Evolutionary conservation across 768 basidiomycete genomes (phyloP).

Genomic region (Agrocybe pediades): DNA sequence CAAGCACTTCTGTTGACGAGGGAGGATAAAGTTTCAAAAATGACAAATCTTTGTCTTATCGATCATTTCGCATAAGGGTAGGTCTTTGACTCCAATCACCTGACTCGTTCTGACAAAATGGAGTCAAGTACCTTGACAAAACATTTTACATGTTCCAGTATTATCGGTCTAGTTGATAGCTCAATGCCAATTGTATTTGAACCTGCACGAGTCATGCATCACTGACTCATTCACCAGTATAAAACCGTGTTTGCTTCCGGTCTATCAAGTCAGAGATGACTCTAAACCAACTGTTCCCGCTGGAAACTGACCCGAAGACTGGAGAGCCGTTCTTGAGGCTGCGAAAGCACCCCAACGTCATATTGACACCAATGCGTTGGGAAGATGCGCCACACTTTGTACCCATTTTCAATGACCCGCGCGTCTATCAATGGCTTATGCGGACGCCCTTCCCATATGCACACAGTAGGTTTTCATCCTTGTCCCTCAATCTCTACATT

Average conservation of each 20-base stretch:
- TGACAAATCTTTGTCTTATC: slow-evolving; percentile 43
- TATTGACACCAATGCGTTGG: slow-evolving; percentile 53
- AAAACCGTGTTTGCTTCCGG: not conserved
- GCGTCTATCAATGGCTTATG: slow-evolving; percentile 44
- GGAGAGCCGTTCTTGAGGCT: slow-evolving; percentile 59
- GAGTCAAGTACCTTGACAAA: too few species aligned
- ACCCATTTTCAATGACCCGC: slow-evolving; percentile 45
- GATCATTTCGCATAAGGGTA: slow-evolving; percentile 40
- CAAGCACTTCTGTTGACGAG: slow-evolving; percentile 37
- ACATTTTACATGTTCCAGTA: too few species aligned
- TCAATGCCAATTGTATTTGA: too few species aligned
- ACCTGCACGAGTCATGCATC: slow-evolving; percentile 12
- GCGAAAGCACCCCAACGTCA: slow-evolving; percentile 48
- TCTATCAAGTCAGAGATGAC: slow-evolving; percentile 8
- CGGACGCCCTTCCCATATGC: slow-evolving; percentile 54
- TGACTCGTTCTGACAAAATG: too few species aligned
- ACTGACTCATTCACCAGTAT: not conserved
- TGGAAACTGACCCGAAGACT: slow-evolving; percentile 40
- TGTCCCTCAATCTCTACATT: not conserved
- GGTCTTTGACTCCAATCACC: slow-evolving; percentile 24
- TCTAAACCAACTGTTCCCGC: slow-evolving; percentile 36
- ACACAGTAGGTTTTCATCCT: slow-evolving; percentile 21
- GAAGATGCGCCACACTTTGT: slow-evolving; percentile 38
- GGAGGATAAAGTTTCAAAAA: slow-evolving; percentile 37
- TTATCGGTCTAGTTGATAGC: too few species aligned